phyloP scores from a whole-genome alignment of 1,284 basidiomycete species.

The Marasmius sp. region DNA sequence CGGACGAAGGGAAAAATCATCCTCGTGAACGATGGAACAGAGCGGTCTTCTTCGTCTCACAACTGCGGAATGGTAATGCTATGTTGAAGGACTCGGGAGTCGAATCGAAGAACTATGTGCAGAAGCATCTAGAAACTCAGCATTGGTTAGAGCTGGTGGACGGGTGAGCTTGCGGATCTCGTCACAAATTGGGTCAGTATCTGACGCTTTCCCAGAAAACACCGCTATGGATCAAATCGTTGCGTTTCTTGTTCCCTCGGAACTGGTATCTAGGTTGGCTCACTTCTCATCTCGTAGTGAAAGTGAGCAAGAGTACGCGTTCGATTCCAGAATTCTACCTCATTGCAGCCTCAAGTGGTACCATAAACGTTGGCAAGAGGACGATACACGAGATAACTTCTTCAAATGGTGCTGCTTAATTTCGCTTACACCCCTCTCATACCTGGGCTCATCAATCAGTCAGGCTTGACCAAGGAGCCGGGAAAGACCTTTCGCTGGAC shows the following conservation, averaged over 20 bases:
- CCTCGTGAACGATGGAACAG: slow-evolving; percentile 46
- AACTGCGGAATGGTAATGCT: slow-evolving; percentile 44
- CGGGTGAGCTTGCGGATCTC: slow-evolving; percentile 32
- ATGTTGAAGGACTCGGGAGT: slow-evolving; percentile 32
- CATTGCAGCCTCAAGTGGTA: slow-evolving; percentile 46
- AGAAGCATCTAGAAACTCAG: slow-evolving; percentile 54
- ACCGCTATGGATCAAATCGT: slow-evolving; percentile 69
- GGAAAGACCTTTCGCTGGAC: slow-evolving; percentile 61
- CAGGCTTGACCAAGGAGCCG: slow-evolving; percentile 73
- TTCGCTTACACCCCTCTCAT: neutral
- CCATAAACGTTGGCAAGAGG: slow-evolving; percentile 60
- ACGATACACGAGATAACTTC: slow-evolving; percentile 69
- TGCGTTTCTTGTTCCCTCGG: slow-evolving; percentile 23
- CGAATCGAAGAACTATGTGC: slow-evolving; percentile 26
- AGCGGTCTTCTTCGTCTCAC: slow-evolving; percentile 39
- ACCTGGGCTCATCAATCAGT: neutral
- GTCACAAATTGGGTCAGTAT: neutral
- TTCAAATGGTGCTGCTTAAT: slow-evolving; percentile 54
- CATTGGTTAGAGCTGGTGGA: slow-evolving; percentile 72
- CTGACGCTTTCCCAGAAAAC: slow-evolving; percentile 42
- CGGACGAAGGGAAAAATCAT: slow-evolving; percentile 43
- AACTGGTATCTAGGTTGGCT: slow-evolving; percentile 2
- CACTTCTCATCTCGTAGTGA: slow-evolving; percentile 28
- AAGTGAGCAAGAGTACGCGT: slow-evolving; percentile 26
- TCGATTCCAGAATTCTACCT: neutral